phyloP scores from a whole-genome alignment of 768 basidiomycete species.

The Trichaptum fuscoviolaceum region DNA sequence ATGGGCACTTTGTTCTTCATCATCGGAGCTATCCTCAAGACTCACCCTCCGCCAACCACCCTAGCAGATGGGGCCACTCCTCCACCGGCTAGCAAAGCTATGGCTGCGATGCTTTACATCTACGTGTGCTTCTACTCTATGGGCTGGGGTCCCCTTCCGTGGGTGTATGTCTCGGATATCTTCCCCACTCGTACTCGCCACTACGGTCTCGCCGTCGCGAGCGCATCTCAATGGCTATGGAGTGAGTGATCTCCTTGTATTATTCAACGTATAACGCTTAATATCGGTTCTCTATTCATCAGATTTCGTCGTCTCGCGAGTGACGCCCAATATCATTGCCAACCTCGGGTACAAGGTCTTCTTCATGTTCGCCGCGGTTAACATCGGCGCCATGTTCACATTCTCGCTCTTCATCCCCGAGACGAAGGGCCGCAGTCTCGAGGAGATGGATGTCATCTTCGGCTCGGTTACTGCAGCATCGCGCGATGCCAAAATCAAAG shows the following conservation, averaged over 20 bases:
- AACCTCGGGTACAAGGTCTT: conserved; percentile 70
- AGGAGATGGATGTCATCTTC: conserved; percentile 54
- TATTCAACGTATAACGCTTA: conserved; percentile 4
- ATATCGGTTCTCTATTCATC: neutral
- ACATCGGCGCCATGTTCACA: conserved; percentile 61
- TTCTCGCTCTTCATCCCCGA: conserved; percentile 58
- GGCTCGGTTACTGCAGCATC: conserved; percentile 52
- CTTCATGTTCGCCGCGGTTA: conserved; percentile 71
- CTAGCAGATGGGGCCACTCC: conserved; percentile 30
- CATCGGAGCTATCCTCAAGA: conserved; percentile 79
- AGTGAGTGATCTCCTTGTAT: conserved; percentile 37
- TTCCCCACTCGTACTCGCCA: conserved; percentile 83
- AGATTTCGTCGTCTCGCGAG: conserved; percentile 72
- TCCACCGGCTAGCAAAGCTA: conserved; percentile 57
- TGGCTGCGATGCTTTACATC: conserved; percentile 84
- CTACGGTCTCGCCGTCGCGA: conserved; percentile 71
- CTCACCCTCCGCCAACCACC: conserved; percentile 50
- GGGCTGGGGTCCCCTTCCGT: conserved; percentile 74
- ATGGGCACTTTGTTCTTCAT: conserved; percentile 83
- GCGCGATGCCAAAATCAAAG: conserved; percentile 48
- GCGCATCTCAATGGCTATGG: conserved; percentile 79
- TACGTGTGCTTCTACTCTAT: conserved; percentile 87
- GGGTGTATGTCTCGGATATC: conserved; percentile 75
- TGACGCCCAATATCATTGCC: conserved; percentile 59
- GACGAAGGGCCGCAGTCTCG: conserved; percentile 37